Conservation (phyloP, 1,284 basidiomycete genomes). For the Microbotryum lychnidis-dioicae region DNA sequence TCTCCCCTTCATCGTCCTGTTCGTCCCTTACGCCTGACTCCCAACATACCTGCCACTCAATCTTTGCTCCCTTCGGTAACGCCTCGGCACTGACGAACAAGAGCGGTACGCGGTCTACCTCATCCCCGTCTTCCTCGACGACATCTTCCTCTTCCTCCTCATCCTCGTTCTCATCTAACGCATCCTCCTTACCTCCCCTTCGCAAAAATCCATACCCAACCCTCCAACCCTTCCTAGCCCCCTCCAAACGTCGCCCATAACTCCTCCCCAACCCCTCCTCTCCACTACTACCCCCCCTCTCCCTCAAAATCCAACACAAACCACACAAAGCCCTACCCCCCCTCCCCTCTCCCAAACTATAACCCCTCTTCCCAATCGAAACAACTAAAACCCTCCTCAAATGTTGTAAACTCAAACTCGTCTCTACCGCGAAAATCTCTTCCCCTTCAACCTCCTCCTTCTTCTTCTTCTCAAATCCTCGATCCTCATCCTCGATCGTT, state of each 20-base stretch:
- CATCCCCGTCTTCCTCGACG: background rate
- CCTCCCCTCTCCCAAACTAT: conserved; percentile 1
- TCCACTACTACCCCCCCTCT: background rate
- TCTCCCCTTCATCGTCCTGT: background rate
- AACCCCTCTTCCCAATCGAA: background rate
- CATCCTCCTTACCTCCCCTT: background rate
- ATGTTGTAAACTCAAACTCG: conserved; percentile 21
- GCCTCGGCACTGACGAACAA: conserved; percentile 60
- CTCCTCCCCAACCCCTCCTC: background rate
- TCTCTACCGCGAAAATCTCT: background rate
- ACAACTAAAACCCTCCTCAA: conserved; percentile 8
- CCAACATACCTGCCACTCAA: conserved; percentile 46
- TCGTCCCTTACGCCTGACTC: conserved; percentile 36
- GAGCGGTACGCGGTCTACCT: conserved; percentile 42
- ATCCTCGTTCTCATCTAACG: too few relatives aligned
- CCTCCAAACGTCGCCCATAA: background rate
- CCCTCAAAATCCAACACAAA: conserved; percentile 5
- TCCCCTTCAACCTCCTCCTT: background rate
- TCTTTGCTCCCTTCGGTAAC: conserved; percentile 63
- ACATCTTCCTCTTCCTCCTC: background rate
- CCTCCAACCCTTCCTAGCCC: background rate
- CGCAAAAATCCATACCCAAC: background rate
- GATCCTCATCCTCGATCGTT: background rate
- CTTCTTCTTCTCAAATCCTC: too few relatives aligned
- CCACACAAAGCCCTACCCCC: too few relatives aligned